A percentile compares a stretch with the other conserved stretches of the same genome.
Evolutionary conservation across 768 basidiomycete genomes (phyloP).

Genomic region (Amanita rubescens): DNA sequence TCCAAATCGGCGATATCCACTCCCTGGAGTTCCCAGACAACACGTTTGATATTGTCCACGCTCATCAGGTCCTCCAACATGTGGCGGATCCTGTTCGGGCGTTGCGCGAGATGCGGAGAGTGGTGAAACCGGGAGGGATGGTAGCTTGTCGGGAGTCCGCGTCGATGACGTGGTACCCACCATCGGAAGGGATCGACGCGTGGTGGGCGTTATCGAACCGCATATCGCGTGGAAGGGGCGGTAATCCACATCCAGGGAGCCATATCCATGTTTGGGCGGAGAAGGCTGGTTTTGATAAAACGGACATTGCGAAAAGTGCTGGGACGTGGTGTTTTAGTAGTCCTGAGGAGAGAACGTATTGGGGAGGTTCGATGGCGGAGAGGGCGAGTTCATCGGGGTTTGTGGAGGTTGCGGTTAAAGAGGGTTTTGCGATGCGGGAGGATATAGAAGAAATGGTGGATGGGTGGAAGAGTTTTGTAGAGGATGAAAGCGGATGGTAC

Average conservation of each 20-base stretch:
- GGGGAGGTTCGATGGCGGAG: neutral
- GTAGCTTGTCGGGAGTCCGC: constrained; percentile 39
- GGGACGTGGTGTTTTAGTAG: neutral
- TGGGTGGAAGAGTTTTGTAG: neutral
- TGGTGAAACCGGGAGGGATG: constrained; percentile 37
- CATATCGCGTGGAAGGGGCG: neutral
- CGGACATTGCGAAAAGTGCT: neutral
- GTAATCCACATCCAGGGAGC: neutral
- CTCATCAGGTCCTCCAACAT: constrained; percentile 45
- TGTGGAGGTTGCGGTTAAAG: neutral
- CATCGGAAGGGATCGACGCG: constrained; percentile 5
- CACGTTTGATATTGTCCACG: constrained; percentile 42
- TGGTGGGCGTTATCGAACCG: neutral
- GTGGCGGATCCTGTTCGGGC: constrained; percentile 31
- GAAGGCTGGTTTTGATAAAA: neutral
- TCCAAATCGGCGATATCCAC: constrained; percentile 30
- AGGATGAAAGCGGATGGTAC: neutral
- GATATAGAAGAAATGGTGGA: neutral
- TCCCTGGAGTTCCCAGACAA: constrained; percentile 29
- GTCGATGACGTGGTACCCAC: constrained; percentile 28
- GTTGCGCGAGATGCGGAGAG: constrained; percentile 40
- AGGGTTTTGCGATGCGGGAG: neutral
- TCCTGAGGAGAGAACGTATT: neutral
- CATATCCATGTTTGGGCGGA: neutral
- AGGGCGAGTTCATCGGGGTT: neutral